Evolutionary conservation across 2,329 filamentous ascomycete genomes (phyloP).

Genomic region (Penicillium sp.): DNA sequence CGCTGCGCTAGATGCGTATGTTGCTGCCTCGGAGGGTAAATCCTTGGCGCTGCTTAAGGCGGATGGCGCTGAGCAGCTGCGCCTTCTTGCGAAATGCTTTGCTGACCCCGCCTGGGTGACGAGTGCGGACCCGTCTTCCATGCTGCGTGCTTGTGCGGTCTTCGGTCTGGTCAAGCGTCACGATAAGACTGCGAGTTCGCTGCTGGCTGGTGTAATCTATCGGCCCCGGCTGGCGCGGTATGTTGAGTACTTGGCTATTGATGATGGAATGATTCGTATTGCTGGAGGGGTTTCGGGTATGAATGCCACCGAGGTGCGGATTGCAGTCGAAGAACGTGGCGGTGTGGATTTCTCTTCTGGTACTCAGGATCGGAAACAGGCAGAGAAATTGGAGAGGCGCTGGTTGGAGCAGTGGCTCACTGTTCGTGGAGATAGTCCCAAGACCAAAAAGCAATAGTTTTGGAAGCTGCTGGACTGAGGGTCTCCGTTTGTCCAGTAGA

Average conservation of each 20-base stretch:
- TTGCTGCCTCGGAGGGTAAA: constrained; percentile 16
- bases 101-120: constrained; percentile 21
- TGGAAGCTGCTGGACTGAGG: not conserved
- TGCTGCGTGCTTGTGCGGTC: constrained; percentile 37
- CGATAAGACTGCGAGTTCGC: constrained; percentile 42
- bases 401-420: constrained; percentile 41
- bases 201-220: constrained; percentile 48
- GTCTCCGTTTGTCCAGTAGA: constrained; percentile 1
- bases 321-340: constrained; percentile 71
- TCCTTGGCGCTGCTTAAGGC: constrained; percentile 10
- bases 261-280: constrained; percentile 67
- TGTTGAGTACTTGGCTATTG: constrained; percentile 64
- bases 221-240: constrained; percentile 53
- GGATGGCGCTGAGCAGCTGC: constrained; percentile 32
- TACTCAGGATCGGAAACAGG: constrained; percentile 19
- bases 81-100: constrained; percentile 26
- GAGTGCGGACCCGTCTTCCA: constrained; percentile 22
- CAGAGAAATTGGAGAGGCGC: constrained; percentile 32
- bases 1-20: constrained; percentile 27
- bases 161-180: constrained; percentile 34
- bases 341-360: constrained; percentile 35
- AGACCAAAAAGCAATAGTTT: not conserved
- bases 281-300: constrained; percentile 62
- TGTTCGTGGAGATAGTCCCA: constrained; percentile 1
- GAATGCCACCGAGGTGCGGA: constrained; percentile 61